Base-by-base conservation (phyloP, 257 asterid species). In the Thymus mandschuricus region DNA sequence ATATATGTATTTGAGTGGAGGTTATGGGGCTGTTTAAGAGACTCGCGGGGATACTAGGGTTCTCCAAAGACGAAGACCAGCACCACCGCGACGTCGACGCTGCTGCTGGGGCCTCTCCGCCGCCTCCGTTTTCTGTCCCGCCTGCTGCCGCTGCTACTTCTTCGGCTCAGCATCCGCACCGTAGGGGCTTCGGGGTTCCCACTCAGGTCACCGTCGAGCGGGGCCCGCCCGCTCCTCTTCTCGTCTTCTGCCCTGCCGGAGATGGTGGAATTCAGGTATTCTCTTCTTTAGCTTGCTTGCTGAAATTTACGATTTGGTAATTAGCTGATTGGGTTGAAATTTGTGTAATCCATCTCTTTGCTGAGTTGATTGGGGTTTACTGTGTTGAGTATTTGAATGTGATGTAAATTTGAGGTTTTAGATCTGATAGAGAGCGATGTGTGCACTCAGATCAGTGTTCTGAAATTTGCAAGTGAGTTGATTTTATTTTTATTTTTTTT, bases 241-340 rank as follows among this genome's bases (percentile, higher is more conserved):
- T 92, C 48, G 84, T 82, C 15, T 90, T 77, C 68, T 92, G 96
- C 72, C 82, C 78, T 48, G 76, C 86, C 49, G 89, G 87, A 27
- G 84, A 84, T 59, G 98, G 98, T 62, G 96, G 96, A 56, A 46
- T 92, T 83, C 98, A 89, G 96, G 98, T 92, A n/a, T 10, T 40
- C 58, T 40, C 28, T 15, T 10, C 21, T 48, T 31, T 56, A 30
- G 30, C 46, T 68, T 34, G 31, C 49, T 66, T 67, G 50, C 46
- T 69, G 69, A 41, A 21, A 48, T 68, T 66, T 44, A 3, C 38
- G 57, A 40, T 55, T 55, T 68, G 44, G 6, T 38, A 51, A 21
- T 38, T 38, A 28, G 66, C 49, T 55, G 49, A 38, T 74, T 52
- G 34, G 27, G 50, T 48, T 68, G 45, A 35, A 15, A 45, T 11